Evolutionary conservation across 257 asterid species (phyloP).

Genomic region (Rhazya stricta): DNA sequence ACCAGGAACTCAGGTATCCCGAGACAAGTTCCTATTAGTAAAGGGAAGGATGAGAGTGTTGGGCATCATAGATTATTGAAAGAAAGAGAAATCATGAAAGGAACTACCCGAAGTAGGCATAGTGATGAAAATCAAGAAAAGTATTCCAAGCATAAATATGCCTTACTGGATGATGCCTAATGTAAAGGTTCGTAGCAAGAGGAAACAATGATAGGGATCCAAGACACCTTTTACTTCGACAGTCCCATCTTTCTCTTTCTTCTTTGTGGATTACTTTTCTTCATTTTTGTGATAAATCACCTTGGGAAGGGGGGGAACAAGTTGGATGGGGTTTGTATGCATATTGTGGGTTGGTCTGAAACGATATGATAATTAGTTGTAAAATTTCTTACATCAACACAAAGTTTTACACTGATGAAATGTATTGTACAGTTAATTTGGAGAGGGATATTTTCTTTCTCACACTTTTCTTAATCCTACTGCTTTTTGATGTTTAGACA

Average conservation of each 20-base stretch:
- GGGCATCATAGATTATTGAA: slow-evolving; percentile 40
- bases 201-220: slow-evolving; percentile 17
- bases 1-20: slow-evolving; percentile 36
- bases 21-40: slow-evolving; percentile 24
- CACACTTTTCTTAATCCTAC: slow-evolving; percentile 4
- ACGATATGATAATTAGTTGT: slow-evolving; percentile 6
- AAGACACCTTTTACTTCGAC: background rate
- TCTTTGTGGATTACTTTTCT: background rate
- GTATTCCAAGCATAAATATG: slow-evolving; percentile 21
- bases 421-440: slow-evolving; percentile 11
- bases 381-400: slow-evolving; percentile 13
- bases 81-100: slow-evolving; percentile 29
- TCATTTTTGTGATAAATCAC: background rate
- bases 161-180: slow-evolving; percentile 16
- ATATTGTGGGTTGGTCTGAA: background rate
- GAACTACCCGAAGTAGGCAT: slow-evolving; percentile 14
- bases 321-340: background rate
- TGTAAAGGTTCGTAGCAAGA: slow-evolving; percentile 16
- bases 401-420: slow-evolving; percentile 5
- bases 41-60: slow-evolving; percentile 29
- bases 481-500: slow-evolving; percentile 13
- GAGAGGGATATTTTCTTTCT: slow-evolving; percentile 2
- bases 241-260: background rate
- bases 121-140: slow-evolving; percentile 24
- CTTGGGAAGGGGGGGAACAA: background rate